A percentile compares a stretch with the other conserved stretches of the same genome.
Conservation (phyloP, 2,329 filamentous ascomycete genomes). For the Calycina herbarum region DNA sequence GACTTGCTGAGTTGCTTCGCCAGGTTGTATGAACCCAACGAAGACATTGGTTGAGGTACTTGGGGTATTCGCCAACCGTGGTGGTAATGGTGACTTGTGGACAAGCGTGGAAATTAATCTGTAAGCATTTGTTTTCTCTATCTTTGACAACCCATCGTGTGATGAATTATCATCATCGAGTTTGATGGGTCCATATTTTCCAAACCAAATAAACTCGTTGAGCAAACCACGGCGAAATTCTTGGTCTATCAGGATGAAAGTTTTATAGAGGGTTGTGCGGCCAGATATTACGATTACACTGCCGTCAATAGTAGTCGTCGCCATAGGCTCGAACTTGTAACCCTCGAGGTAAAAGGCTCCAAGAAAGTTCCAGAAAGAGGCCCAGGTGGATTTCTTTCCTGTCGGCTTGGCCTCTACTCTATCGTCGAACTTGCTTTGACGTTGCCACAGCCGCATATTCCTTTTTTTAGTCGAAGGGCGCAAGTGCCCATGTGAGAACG, state of each 20-base stretch:
- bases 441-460: too few relatives aligned
- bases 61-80: neutral
- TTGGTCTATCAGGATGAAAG: neutral
- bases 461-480: too few relatives aligned
- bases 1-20: neutral
- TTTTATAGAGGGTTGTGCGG: neutral
- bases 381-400: neutral
- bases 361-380: neutral
- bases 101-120: neutral
- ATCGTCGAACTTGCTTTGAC: too few relatives aligned
- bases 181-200: neutral
- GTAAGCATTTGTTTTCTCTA: neutral
- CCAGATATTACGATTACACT: neutral
- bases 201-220: conserved; percentile 6
- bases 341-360: neutral
- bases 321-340: conserved; percentile 5
- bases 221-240: neutral
- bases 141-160: neutral
- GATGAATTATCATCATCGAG: neutral
- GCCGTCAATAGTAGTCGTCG: neutral
- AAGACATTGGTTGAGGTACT: neutral
- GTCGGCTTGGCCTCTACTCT: too few relatives aligned
- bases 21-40: neutral
- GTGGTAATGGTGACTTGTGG: neutral
- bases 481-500: too few relatives aligned